Base-by-base conservation (phyloP, 805 yeast species). In the Metschnikowia continentalis region DNA sequence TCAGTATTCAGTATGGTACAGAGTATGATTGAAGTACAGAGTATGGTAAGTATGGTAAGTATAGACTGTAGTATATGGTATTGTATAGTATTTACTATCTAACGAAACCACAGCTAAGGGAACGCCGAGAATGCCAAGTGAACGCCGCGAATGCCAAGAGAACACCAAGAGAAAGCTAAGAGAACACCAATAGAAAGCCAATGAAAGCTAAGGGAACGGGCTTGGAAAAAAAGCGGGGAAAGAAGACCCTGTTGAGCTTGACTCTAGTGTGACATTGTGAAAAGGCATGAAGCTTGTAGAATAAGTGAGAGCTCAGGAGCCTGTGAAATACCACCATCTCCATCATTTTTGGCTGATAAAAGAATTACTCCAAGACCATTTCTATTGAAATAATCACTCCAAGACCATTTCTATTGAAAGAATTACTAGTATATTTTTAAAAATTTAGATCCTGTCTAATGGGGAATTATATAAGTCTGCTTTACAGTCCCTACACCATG, bases 261-360 rank as follows among this genome's bases (percentile, higher is more conserved):
- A 68, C 72, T 69, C 71, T 67, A 68, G 72, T 68, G 68, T 69
- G 72, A 47, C 26, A 32, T 39, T 22, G 73, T 68, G 72, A 66
- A 69, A 57, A 62, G 65, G 61, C 64, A 62, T 64, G 58, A 65
- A 58, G 64, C 71, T 69, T 66, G 71, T 66, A 65, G 72, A 56
- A 70, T 68, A 68, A 67, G 74, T 68, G 74, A 72, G 73, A 68
- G 73, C 72, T 67, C 65, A 70, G 71, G 73, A 71, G 72, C 72
- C 72, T 62, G 72, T 70, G 73, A 69, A 46, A 37, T 67, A 69
- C 72, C 71, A 67, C 72, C 65, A 67, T 70, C 71, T 66, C 67
- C 65, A 69, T 67, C 59, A 71, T 69, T 67, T 69, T 54, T 61
- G 61, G 60, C 66, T 64, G 58, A 67, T 64, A 66, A 69, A 65